Evolutionary conservation across 2,329 filamentous ascomycete species (phyloP), one percentile per base, ranked within the genome.

Genomic region (Cryphonectria japonica): DNA sequence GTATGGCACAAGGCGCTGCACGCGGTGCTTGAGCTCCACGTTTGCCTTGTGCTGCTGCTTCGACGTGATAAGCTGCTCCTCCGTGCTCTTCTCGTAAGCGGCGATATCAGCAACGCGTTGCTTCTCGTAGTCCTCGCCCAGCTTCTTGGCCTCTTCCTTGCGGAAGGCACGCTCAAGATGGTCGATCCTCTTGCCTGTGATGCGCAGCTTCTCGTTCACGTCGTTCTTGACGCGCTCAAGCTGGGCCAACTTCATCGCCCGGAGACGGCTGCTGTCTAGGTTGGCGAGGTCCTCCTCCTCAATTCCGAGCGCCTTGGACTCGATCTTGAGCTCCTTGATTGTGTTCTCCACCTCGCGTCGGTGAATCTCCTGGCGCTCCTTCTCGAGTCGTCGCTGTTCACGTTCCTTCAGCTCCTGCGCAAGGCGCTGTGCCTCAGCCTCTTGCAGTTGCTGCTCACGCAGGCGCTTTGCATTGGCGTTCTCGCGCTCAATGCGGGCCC

Each of bases 171-270:
- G 93, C 86, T 99, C 96, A 77, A 99, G 85, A 83, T 99, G 95
- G 79, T 99, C 96, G 77, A 98, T 93, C 75, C 96, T 92, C 89
- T 98, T 98, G 81, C 92, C 94, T 72, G 95, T 97, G 77, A 97
- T 90, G 77, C 94, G 92, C 68, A 98, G 89, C 80, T 93, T 94
- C 83, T 98, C 94, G 74, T 93, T 93, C 76, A 98, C 91, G 79
- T 96, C 94, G 78, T 95, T 97, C 91, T 98, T 99, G 86, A 98
- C 96, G 77, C 95, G 95, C 84, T 98, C 96, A 14, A 99, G 89
- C 82, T 97, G 95, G 73, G 93, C 92, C 71, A 99, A 89, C 87
- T 98, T 98, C 84, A 99, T 92, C 76, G 93, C 92, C 80, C 96
- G 95, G 76, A 99, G 93, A 74, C 92, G 91, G 82, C 94, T 94